Evolutionary conservation across 2,329 filamentous ascomycete species (phyloP).

Genomic region (Claviceps sp.): DNA sequence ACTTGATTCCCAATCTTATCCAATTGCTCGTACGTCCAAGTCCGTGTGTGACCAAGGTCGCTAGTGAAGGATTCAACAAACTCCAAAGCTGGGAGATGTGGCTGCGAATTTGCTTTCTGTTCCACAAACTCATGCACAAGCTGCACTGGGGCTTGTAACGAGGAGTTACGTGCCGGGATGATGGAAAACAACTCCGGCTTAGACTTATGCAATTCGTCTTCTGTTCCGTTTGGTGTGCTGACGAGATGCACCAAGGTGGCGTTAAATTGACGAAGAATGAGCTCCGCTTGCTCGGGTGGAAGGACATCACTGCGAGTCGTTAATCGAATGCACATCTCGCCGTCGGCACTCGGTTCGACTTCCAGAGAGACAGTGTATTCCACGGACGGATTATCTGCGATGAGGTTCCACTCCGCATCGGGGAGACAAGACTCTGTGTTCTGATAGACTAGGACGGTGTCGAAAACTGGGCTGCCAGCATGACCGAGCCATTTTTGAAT

Average conservation of each 20-base stretch:
- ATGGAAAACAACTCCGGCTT: slow-evolving; percentile 44
- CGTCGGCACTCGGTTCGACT: slow-evolving; percentile 41
- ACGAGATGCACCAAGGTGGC: slow-evolving; percentile 47
- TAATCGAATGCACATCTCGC: slow-evolving; percentile 45
- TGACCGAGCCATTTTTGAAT: slow-evolving; percentile 62
- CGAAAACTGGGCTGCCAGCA: slow-evolving; percentile 56
- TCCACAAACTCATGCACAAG: slow-evolving; percentile 74
- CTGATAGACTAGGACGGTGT: slow-evolving; percentile 77
- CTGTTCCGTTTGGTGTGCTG: slow-evolving; percentile 27
- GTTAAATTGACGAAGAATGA: slow-evolving; percentile 63
- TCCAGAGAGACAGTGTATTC: slow-evolving; percentile 78
- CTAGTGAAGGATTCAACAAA: slow-evolving; percentile 50
- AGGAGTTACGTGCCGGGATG: slow-evolving; percentile 43
- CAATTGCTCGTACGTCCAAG: slow-evolving; percentile 66
- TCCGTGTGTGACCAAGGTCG: slow-evolving; percentile 28
- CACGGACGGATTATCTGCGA: slow-evolving; percentile 53
- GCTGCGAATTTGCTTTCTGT: slow-evolving; percentile 36
- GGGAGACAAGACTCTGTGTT: slow-evolving; percentile 29
- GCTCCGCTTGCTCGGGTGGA: slow-evolving; percentile 50
- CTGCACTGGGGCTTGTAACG: slow-evolving; percentile 41
- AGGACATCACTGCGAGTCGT: slow-evolving; percentile 53
- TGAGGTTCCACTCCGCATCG: slow-evolving; percentile 39
- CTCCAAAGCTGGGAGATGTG: slow-evolving; percentile 56
- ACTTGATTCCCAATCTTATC: slow-evolving; percentile 58
- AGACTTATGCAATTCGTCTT: slow-evolving; percentile 23